Evolutionary conservation across 345 rosid species (phyloP), one percentile per base, ranked within the genome.

Genomic region (Ceriops decandra): DNA sequence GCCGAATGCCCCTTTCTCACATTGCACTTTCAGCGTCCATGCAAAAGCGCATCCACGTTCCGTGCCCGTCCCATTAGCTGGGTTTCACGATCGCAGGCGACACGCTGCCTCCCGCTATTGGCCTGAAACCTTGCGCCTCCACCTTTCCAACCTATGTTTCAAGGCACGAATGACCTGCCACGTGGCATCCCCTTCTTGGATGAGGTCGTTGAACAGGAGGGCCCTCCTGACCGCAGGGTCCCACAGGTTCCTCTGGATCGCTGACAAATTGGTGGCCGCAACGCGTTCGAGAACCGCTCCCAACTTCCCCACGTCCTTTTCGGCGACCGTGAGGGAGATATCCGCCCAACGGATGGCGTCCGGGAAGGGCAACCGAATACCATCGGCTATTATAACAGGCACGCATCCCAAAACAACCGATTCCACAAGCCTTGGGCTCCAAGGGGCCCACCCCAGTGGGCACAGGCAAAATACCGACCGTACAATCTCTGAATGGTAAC

Each of bases 391-490:
- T 4, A 91, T 82, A 13, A 95, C 97, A 10, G 99, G 99, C 26
- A 95, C 88, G 64, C 99, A 95, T 0, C 99, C 99, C 58, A 95
- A 82, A 0, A 81, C 92, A 5, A 86, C 93, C 0, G 99, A 87
- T 69, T 95, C 99, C 15, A 91, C 97, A 13, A 95, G 82, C 66
- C 99, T 71, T 0, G 99, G 99, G 70, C 97, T 95, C 99, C 99
- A 95, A 0, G 99, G 99, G 68, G 99, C 99, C 99, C 99, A 95
- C 62, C 99, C 99, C 0, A 88, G 81, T 0, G 99, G 99, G 63
- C 97, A 91, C 7, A 95, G 77, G 70, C 99, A 95, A 66, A 95
- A 95, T 21, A 86, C 86, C 0, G 99, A 95, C 42, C 96, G 76
- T 6, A 76, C 84, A 2, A 95, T 91, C 62, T 95, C 99, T 31